phyloP scores from a whole-genome alignment of 1,284 basidiomycete genomes.

The Coniferiporia sulphurascens region DNA sequence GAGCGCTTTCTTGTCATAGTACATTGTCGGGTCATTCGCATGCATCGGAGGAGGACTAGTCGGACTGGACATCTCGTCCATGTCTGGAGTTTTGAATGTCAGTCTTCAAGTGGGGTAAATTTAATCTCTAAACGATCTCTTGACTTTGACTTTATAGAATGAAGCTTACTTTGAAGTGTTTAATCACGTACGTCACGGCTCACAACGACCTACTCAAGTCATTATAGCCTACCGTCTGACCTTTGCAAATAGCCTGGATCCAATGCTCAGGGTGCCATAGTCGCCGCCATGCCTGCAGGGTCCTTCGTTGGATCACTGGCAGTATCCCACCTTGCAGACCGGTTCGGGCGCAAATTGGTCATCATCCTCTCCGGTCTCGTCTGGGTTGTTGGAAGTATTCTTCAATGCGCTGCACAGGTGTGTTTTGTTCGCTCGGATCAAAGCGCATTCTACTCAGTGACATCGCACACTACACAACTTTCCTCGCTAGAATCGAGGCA shows the following conservation, averaged over 20 bases:
- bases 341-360: conserved; percentile 59
- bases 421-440: neutral
- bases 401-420: conserved; percentile 60
- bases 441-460: neutral
- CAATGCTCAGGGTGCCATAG: conserved; percentile 65
- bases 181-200: conserved; percentile 38
- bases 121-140: too few relatives aligned
- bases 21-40: conserved; percentile 72
- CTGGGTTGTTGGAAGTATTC: conserved; percentile 67
- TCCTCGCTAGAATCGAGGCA: conserved; percentile 50
- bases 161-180: conserved; percentile 50
- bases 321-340: conserved; percentile 59
- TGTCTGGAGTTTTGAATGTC: conserved; percentile 73
- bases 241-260: conserved; percentile 47
- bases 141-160: too few relatives aligned
- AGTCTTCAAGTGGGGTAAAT: neutral
- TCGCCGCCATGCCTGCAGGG: conserved; percentile 71
- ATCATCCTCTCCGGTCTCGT: conserved; percentile 60
- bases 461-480: neutral
- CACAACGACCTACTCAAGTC: neutral
- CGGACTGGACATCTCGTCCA: conserved; percentile 75
- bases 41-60: conserved; percentile 77
- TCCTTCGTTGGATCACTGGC: conserved; percentile 59
- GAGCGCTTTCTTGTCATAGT: conserved; percentile 24
- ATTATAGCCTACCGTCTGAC: neutral